phyloP scores from a whole-genome alignment of 306 rosid species.

The Trifolium pratense region DNA sequence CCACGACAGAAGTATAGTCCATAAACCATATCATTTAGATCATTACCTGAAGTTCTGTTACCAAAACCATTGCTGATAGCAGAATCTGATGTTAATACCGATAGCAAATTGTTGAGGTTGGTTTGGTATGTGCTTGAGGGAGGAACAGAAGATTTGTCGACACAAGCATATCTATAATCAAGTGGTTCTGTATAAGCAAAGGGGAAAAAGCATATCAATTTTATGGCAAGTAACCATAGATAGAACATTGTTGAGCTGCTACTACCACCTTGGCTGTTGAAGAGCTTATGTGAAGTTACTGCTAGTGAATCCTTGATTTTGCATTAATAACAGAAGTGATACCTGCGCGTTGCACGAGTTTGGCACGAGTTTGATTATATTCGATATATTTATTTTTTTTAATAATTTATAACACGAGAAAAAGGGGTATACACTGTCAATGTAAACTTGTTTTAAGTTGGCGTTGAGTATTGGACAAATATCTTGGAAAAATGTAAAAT shows the following conservation, averaged over 20 bases:
- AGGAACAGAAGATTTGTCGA: constrained; percentile 42
- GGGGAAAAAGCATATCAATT: constrained; percentile 12
- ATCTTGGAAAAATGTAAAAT: no score
- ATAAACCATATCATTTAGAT: constrained; percentile 33
- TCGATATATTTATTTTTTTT: neutral
- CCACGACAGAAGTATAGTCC: constrained; percentile 53
- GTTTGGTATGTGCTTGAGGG: constrained; percentile 39
- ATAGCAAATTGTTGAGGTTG: constrained; percentile 43
- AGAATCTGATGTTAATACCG: constrained; percentile 43
- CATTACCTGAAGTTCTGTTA: constrained; percentile 29
- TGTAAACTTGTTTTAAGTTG: neutral
- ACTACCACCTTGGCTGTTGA: neutral
- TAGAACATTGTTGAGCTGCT: constrained; percentile 23
- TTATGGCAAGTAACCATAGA: constrained; percentile 34
- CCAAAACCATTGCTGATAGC: constrained; percentile 49
- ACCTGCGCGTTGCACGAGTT: neutral
- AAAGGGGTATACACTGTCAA: no score
- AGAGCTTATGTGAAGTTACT: neutral
- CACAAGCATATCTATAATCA: constrained; percentile 52
- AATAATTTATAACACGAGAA: neutral
- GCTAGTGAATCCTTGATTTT: neutral
- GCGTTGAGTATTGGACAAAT: neutral
- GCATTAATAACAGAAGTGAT: neutral
- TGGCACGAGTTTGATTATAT: no score
- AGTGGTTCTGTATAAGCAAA: constrained; percentile 12